Base-by-base conservation (phyloP, 352 stramenopile genomes). In the Phytophthora sojae region DNA sequence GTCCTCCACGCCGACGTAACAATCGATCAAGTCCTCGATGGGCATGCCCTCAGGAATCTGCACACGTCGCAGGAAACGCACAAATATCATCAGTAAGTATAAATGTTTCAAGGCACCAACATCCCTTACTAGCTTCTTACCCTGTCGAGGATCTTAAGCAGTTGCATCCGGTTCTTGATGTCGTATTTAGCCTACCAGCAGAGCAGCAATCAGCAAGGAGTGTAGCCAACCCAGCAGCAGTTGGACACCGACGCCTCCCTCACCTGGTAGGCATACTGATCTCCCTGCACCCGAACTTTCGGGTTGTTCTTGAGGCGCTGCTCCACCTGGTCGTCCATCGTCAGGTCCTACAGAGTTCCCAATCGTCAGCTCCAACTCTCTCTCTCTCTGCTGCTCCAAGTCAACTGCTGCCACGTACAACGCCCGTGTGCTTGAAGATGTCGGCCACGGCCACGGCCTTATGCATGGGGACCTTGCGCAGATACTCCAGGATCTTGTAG, bases 401-500 rank as follows among this genome's bases (percentile, higher is more conserved):
- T 51, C 11, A 5, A 15, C 2, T 29, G 17, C 44, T 15, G 54
- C 42, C 17, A 89, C 82, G 45, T 86, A 95, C 89, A 51, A 96
- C 83, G 71, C 89, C 89, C 12, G 88, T 96, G 70, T 95, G 76
- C 77, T 93, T 84, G 71, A 94, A 95, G 52, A 96, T 87, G 30
- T 93, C 85, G 19, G 73, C 32, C 55, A 88, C 79, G 8, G 85
- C 77, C 25, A 94, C 87, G 2, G 89, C 68, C 64, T 90, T 86
- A 73, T 96, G 89, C 80, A 92, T 89, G 2, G 86, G 83, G 23
- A 96, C 79, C 70, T 89, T 92, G 76, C 88, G 85, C 61, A 96
- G 66, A 58, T 92, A 96, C 69, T 94, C 84, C 17, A 96, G 79
- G 76, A 96, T 94, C 73, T 96, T 94, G 79, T 96, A 94, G 8